Base-by-base conservation (phyloP, 2,329 filamentous ascomycete genomes). In the Knoxdaviesia proteae region DNA sequence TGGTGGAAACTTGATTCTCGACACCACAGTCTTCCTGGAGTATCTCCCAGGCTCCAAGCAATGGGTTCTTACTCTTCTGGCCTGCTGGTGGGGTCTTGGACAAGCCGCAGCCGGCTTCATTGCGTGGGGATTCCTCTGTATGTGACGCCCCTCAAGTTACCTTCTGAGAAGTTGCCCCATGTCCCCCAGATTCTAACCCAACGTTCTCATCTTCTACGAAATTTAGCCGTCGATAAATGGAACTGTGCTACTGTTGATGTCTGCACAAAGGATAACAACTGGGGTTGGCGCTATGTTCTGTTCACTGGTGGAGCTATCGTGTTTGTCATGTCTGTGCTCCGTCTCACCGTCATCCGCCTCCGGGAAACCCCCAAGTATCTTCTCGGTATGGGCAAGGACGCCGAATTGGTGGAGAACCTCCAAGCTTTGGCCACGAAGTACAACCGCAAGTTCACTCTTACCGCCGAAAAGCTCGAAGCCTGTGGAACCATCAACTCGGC, bases 11-110 rank as follows among this genome's bases (percentile, higher is more conserved):
- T 57, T 69, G 6, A 61, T 66, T 10, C 60, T 70, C 39, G 67
- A 70, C 52, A 64, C 61, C 33, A 63, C 64, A 46, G 63, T 71
- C 36, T 68, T 69, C 49, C 55, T 70, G 20, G 67, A 71, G 46
- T 69, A 66, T 48, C 57, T 69, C 0, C 67, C 65, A 0, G 55
- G 58, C 39, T 56, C 55, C 31, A 60, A 66, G 41, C 64, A 68
- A 52, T 68, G 62, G 58, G 56, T 68, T 10, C 52, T 70, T 31
- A 61, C 59, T 1, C 58, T 60, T 6, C 52, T 68, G 8, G 64
- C 64, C 0, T 57, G 54, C 1, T 65, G 67, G 58, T 71, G 67
- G 68, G 65, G 66, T 2, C 47, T 71, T 32, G 69, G 67, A 1
- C 66, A 71, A 50, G 57, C 68, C 11, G 50, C 66, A 32, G 59